Evolutionary conservation across 192 early-diverging fungal genomes (phyloP), one percentile per base, ranked within the genome.

Genomic region (Gamsiella multidivaricata): DNA sequence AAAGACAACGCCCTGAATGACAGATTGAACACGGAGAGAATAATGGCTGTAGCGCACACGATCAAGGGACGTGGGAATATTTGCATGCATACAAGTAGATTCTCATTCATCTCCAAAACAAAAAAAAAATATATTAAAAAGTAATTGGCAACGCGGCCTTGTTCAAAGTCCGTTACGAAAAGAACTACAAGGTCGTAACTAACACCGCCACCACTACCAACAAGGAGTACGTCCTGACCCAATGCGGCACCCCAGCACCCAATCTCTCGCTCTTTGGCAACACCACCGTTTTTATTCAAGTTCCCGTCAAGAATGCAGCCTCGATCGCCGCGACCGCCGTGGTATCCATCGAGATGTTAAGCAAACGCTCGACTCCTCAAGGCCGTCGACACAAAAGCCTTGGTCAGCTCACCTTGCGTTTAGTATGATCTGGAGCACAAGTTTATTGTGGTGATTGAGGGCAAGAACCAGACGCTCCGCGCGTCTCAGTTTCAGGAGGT

Each of bases 231-330:
- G 84, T 88, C n/a, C 84, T 93, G 37, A 87, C 88, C 52, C 91
- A 91, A 68, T 94, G 90, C 69, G 90, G 91, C 56, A 90, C 91
- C 20, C 85, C 88, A 17, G 42, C 57, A 8, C 86, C 88, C 28
- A 22, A 42, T 7, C 69, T 82, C 22, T 64, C 71, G 34, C 39
- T 84, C 20, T 63, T 84, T 50, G 58, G 50, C 43, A 81, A 80
- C 43, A 82, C 83, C 22, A 83, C 84, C 43, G 41, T 85, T 15
- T 84, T 87, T 36, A 18, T 76, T 28, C 5, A 54, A 3, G 58
- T 89, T 11, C 82, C 88, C 17, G 70, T 87, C 18, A 62, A 54
- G 18, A 85, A 61, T 32, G 81, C 75, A 14, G 82, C 85, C 31
- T 70, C 80, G 0, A 36, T 80, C 17, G 79, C 71, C 26, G 85